These are phyloP conservation scores for Closterium sp. DNA, from an alignment of 139 green algal genomes.

Conservation along the genomic window DNA sequence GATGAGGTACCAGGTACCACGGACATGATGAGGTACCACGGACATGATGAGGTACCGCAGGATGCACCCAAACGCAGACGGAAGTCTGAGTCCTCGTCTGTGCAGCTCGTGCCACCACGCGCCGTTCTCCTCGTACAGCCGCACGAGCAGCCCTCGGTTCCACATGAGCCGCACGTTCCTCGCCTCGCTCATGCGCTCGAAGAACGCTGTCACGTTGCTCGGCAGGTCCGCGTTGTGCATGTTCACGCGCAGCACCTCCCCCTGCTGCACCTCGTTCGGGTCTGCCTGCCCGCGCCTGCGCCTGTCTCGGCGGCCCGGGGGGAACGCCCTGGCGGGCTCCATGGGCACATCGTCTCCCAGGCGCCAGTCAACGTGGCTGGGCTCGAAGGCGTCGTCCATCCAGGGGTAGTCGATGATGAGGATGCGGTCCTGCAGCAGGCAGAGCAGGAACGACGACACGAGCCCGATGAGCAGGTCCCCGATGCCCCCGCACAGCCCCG, in stretches of 20 bases:
- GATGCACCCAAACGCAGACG: not conserved
- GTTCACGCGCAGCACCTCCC: not conserved
- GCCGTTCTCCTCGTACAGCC: not conserved
- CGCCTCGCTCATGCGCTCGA: not conserved
- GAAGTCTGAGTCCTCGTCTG: not conserved
- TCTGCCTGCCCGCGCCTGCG: not conserved
- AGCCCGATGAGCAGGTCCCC: slow-evolving; percentile 5
- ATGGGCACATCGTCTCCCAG: not conserved
- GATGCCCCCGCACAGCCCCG: slow-evolving; percentile 1
- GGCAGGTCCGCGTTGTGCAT: not conserved
- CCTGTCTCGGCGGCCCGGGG: not conserved
- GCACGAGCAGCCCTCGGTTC: not conserved
- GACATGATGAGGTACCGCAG: not conserved
- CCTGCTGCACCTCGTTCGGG: not conserved
- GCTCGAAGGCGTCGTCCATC: not conserved
- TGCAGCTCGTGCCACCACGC: not conserved
- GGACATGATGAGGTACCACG: too few relatives aligned
- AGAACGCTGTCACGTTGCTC: not conserved
- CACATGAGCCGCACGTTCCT: not conserved
- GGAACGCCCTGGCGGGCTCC: not conserved
- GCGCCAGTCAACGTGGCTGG: not conserved
- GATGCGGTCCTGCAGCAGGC: not conserved
- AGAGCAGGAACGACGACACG: slow-evolving; percentile 1
- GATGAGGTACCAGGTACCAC: too few relatives aligned
- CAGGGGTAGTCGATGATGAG: slow-evolving; percentile 1